Evolutionary conservation across 768 basidiomycete genomes (phyloP).

Genomic region (Macrolepiota dolichaula): DNA sequence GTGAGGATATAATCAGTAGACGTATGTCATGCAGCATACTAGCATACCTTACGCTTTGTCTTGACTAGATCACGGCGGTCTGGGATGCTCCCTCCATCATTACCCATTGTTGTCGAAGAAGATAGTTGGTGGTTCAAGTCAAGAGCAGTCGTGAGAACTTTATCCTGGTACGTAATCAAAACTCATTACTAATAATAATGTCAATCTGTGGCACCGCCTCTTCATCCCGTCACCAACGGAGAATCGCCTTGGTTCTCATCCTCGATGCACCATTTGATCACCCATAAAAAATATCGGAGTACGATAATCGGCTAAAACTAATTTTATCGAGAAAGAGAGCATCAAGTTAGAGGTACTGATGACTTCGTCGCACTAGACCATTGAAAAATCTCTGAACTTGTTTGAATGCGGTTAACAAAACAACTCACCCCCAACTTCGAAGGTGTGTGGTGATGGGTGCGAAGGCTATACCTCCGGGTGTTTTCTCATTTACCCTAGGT

Average conservation of each 20-base stretch:
- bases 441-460: too few relatives aligned
- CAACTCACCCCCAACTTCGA: neutral
- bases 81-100: conserved; percentile 87
- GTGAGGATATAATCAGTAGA: conserved; percentile 9
- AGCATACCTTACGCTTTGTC: conserved; percentile 62
- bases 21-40: neutral
- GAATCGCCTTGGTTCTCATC: neutral
- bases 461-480: too few relatives aligned
- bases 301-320: neutral
- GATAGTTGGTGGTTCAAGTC: neutral
- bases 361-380: neutral
- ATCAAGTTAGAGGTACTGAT: neutral
- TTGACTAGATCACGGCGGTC: conserved; percentile 78
- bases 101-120: conserved; percentile 54
- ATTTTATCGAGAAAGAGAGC: neutral
- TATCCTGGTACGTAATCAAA: neutral
- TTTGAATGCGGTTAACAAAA: neutral
- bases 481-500: neutral
- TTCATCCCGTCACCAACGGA: neutral
- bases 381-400: neutral
- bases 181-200: neutral
- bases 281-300: neutral
- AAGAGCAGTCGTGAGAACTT: neutral
- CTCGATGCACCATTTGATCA: neutral
- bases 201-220: neutral